A percentile compares a stretch with the other conserved stretches of the same genome.
Evolutionary conservation across 305 asterid genomes (phyloP).

Genomic region (Fraxinus floribunda): DNA sequence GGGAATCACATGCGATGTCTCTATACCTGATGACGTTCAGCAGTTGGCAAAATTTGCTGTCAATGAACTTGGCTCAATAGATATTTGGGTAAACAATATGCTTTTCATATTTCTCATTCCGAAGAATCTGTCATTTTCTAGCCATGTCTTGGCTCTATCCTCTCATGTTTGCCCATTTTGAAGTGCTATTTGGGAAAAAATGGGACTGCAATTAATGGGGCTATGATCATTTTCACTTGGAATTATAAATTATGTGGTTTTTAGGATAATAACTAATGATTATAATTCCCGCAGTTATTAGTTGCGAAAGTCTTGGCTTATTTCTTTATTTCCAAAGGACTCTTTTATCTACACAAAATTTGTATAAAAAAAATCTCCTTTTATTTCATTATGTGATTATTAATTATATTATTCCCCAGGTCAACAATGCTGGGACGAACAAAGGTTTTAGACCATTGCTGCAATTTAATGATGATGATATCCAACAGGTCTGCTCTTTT

Average conservation of each 20-base stretch:
- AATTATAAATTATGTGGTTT: neutral
- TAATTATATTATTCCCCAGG: slow-evolving; percentile 42
- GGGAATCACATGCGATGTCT: slow-evolving; percentile 87
- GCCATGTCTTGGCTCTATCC: neutral
- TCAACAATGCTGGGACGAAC: slow-evolving; percentile 95
- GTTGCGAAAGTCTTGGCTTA: neutral
- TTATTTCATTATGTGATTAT: slow-evolving; percentile 15
- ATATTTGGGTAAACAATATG: slow-evolving; percentile 70
- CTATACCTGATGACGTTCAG: slow-evolving; percentile 73
- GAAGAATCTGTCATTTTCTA: neutral
- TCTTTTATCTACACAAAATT: neutral
- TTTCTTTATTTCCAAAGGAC: neutral
- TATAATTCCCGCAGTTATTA: neutral
- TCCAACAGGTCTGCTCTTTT: slow-evolving; percentile 61
- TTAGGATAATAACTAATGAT: neutral
- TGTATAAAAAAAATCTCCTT: neutral
- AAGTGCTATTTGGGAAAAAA: neutral
- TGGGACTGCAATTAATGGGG: neutral
- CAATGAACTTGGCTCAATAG: slow-evolving; percentile 66
- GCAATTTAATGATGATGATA: slow-evolving; percentile 75
- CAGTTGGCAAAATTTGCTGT: slow-evolving; percentile 66
- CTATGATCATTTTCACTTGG: neutral
- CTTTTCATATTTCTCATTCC: neutral
- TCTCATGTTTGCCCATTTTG: neutral
- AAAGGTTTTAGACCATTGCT: slow-evolving; percentile 95